Evolutionary conservation across 2,329 filamentous ascomycete genomes (phyloP).

Genomic region (Tothia fuscella): DNA sequence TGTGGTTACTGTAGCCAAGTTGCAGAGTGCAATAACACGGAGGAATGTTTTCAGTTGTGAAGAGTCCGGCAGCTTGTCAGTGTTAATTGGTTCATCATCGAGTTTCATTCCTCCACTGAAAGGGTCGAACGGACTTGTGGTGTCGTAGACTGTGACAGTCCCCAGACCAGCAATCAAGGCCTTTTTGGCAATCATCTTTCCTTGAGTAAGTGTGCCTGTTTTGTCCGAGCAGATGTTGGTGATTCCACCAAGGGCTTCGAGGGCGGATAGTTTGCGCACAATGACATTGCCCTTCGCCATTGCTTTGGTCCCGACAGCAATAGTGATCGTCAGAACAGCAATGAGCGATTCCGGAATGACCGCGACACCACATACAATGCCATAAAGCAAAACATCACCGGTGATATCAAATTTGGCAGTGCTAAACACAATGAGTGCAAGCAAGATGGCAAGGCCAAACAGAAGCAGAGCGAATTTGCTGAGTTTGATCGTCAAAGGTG

Average conservation of each 20-base stretch:
- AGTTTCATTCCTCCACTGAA: conserved; percentile 11
- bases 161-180: conserved; percentile 31
- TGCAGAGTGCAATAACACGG: conserved; percentile 27
- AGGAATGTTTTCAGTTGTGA: conserved; percentile 20
- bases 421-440: conserved; percentile 56
- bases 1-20: conserved; percentile 23
- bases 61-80: conserved; percentile 18
- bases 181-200: conserved; percentile 28
- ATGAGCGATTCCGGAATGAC: conserved; percentile 43
- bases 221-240: conserved; percentile 31
- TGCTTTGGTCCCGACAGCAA: conserved; percentile 33
- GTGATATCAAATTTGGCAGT: conserved; percentile 40
- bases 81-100: conserved; percentile 18
- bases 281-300: conserved; percentile 31
- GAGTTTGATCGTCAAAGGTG: conserved; percentile 72
- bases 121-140: conserved; percentile 46
- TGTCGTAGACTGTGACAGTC: conserved; percentile 44
- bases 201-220: conserved; percentile 29
- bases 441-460: conserved; percentile 61
- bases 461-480: conserved; percentile 75
- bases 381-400: conserved; percentile 35
- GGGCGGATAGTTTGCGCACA: conserved; percentile 26
- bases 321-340: conserved; percentile 56
- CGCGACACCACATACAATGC: conserved; percentile 35
- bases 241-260: conserved; percentile 30